Evolutionary conservation across 257 asterid genomes (phyloP), one percentile per base, ranked within the genome.

Genomic region (Nicotiana noctiflora): DNA sequence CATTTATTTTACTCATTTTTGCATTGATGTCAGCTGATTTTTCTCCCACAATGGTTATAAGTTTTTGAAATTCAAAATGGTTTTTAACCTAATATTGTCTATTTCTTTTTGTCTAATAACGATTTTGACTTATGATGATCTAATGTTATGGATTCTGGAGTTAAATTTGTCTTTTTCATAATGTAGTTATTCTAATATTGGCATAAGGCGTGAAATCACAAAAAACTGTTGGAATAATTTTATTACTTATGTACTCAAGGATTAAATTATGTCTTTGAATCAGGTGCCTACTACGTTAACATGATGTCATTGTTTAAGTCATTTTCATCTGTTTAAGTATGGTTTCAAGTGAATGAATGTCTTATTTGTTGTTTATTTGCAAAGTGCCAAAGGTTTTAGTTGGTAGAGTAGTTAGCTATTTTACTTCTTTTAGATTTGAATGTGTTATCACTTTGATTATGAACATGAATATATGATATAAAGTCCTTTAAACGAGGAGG

Each of bases 121-220:
- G 76, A 80, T 82, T 74, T 81, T 84, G 83, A 82, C 85, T 84
- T 81, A 66, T 10, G 82, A 68, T 40, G 70, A 76, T 31, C n/a
- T 76, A 51, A 13, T 2, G 62, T 15, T 82, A 79, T 81, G 77
- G 87, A 88, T 72, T 86, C 85, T 87, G 83, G 88, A 80, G 81
- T 31, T 19, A 62, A 74, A 5, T 77, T 91, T 89, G 95, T 88
- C 93, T 62, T 84, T 64, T 86, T 74, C 56, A 64, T 75, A 2
- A 18, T 89, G 93, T 81, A 82, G 51, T 83, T 83, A 88, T 82
- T 81, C 90, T 62, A 81, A 13, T 49, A 49, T 72, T 40, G 82
- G 84, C 72, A 83, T 87, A 87, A 74, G 44, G 61, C 78, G 1
- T 37, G 44, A 74, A 46, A 14, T 46, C 60, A 18, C 51, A 23